Conservation (phyloP, 495 filamentous ascomycete species). For the Penicillium cosmopolitanum region DNA sequence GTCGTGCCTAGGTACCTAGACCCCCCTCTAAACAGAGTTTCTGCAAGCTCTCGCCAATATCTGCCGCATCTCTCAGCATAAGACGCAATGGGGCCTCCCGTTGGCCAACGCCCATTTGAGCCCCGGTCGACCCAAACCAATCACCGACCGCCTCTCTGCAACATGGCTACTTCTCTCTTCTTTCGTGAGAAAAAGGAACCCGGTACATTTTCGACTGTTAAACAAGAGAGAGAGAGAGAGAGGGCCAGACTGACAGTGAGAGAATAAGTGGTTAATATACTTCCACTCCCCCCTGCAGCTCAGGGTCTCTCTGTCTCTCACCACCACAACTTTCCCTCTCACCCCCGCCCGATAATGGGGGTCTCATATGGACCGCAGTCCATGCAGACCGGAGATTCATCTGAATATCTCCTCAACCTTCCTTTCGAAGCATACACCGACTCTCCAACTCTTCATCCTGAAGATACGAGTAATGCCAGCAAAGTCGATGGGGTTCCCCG, state of each 20-base stretch:
- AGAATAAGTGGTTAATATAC: no score
- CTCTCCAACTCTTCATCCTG: slow-evolving; percentile 13
- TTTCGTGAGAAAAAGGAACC: neutral
- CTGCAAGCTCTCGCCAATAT: slow-evolving; percentile 3
- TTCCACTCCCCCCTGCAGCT: neutral
- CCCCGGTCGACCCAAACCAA: slow-evolving; percentile 17
- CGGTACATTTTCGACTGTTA: neutral
- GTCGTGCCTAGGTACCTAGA: no score
- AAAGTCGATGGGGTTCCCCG: slow-evolving; percentile 11
- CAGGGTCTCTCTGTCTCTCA: neutral
- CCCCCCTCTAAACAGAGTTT: neutral
- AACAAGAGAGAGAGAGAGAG: neutral
- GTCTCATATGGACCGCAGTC: slow-evolving; percentile 10
- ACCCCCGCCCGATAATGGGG: slow-evolving; percentile 10
- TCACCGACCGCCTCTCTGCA: slow-evolving; percentile 19
- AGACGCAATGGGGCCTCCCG: slow-evolving; percentile 1
- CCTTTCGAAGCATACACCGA: slow-evolving; percentile 28
- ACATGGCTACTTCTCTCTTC: slow-evolving; percentile 17
- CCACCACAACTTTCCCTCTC: neutral
- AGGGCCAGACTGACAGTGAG: neutral
- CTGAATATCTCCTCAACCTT: slow-evolving; percentile 18
- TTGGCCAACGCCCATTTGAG: slow-evolving; percentile 9
- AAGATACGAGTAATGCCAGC: slow-evolving; percentile 5
- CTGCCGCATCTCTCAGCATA: slow-evolving; percentile 6
- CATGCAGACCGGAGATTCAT: slow-evolving; percentile 1